Percentiles rank a stretch among this genome's conserved stretches.
Evolutionary conservation across 371 early-diverging fungal species (phyloP).

Genomic region (Umbelopsis sp.): DNA sequence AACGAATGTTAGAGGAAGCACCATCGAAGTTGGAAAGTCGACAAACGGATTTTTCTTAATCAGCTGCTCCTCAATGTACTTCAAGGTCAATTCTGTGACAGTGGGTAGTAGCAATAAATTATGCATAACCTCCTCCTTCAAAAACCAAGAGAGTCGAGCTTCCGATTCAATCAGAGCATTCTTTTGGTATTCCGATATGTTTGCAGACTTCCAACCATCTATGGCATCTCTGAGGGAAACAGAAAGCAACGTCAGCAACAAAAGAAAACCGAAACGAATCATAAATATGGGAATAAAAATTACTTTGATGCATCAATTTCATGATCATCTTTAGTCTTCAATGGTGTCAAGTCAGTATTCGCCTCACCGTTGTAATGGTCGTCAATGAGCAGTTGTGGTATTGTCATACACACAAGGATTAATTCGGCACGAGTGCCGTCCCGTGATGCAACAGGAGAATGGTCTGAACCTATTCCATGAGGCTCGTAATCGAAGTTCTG

Average conservation of each 20-base stretch:
- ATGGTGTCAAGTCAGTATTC: not conserved
- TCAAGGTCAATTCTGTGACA: slow-evolving; percentile 55
- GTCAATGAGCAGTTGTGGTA: slow-evolving; percentile 38
- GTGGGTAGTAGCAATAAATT: slow-evolving; percentile 64
- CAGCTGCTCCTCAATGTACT: slow-evolving; percentile 64
- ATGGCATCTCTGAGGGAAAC: not conserved
- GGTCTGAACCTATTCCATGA: slow-evolving; percentile 60
- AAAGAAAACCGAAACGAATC: no score
- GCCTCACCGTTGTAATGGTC: not conserved
- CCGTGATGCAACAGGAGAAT: slow-evolving; percentile 69
- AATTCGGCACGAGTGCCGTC: slow-evolving; percentile 74
- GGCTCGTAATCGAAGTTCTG: slow-evolving; percentile 61
- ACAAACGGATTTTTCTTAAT: slow-evolving; percentile 69
- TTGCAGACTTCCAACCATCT: not conserved
- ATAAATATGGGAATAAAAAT: not conserved
- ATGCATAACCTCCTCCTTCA: slow-evolving; percentile 81
- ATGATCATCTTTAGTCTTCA: not conserved
- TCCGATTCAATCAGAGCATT: slow-evolving; percentile 66
- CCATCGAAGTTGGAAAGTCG: slow-evolving; percentile 66
- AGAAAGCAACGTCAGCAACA: not conserved
- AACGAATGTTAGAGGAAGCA: slow-evolving; percentile 66
- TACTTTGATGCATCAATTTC: not conserved
- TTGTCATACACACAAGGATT: slow-evolving; percentile 66
- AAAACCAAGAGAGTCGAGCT: slow-evolving; percentile 62
- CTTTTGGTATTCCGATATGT: slow-evolving; percentile 38